Base-by-base conservation (phyloP, 371 early-diverging fungal genomes). In the Nematocida sp. region DNA sequence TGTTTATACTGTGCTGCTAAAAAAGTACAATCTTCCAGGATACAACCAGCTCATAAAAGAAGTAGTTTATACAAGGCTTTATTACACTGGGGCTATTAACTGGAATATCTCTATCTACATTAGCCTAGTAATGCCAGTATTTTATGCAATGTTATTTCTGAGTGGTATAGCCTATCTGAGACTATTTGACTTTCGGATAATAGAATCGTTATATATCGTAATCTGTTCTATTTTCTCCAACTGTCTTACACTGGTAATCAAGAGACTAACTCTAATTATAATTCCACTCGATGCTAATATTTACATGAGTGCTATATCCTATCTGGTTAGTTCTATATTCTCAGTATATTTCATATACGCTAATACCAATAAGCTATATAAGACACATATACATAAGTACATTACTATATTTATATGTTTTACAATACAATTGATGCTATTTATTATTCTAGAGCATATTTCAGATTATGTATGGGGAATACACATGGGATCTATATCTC, bases 141-240 rank as follows among this genome's bases (percentile, higher is more conserved):
- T 11, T 19, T 1, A 23, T 23, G 49, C 7, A 49, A 21, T 49
- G 21, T 27, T 49, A 23, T 21, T 49, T 9, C 21, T 49, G 9
- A 21, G 49, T 17, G 11, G 17, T 11, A 17, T 49, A 23, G 7
- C 27, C 9, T 49, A 65, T 38, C 13, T 13, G 1, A 1, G 21
- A 7, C 38, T 65, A 34, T 52, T 53, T 53, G 21, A n/a, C 13
- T 65, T 65, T 54, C 13, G 23, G 34, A 9, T 38, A 5, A 15
- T 21, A 25, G 52, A 65, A 32, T 52, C 65, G 4, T 11, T 13
- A 1, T 65, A 65, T 32, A 27, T 65, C 23, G 35, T 54, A 21
- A 29, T 53, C 17, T 65, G 53, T 38, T 65, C 65, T 23, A 46
- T 65, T 35, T 51, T 13, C 21, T n/a, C 51, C 51, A 11, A 13